Evolutionary conservation across 257 asterid species (phyloP).

Genomic region (Solanum gracilifrons): DNA sequence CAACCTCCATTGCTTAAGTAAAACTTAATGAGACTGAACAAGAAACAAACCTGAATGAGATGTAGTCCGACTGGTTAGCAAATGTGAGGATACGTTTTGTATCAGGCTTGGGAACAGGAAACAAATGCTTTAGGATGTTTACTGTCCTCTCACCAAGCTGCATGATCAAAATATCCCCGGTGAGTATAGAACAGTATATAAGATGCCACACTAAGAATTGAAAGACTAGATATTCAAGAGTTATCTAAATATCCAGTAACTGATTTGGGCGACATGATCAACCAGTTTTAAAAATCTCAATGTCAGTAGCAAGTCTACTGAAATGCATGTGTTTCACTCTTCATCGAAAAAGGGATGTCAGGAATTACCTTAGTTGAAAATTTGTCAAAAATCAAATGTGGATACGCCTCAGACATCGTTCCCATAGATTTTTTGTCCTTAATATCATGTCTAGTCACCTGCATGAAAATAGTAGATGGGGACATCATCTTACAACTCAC

Average conservation of each 20-base stretch:
- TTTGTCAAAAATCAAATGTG: background rate
- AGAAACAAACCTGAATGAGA: too few species aligned
- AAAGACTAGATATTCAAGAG: background rate
- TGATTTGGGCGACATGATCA: background rate
- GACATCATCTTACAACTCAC: background rate
- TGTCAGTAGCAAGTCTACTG: background rate
- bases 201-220: background rate
- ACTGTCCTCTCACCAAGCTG: conserved; percentile 87
- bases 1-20: background rate
- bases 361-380: background rate
- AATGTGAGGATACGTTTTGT: conserved; percentile 83
- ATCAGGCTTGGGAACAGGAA: conserved; percentile 95
- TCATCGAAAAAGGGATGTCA: background rate
- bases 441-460: conserved; percentile 56
- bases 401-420: background rate
- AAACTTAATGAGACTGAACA: too few species aligned
- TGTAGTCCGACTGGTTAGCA: conserved; percentile 11
- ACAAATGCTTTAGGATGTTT: conserved; percentile 74
- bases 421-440: conserved; percentile 3
- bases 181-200: background rate
- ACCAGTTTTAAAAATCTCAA: background rate
- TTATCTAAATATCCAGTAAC: background rate
- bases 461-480: conserved; percentile 12
- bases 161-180: conserved; percentile 5
- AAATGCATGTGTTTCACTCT: background rate